Percentiles rank a stretch among this genome's conserved stretches.
phyloP scores from a whole-genome alignment of 352 stramenopile species.

The Globisporangium camurandrum region DNA sequence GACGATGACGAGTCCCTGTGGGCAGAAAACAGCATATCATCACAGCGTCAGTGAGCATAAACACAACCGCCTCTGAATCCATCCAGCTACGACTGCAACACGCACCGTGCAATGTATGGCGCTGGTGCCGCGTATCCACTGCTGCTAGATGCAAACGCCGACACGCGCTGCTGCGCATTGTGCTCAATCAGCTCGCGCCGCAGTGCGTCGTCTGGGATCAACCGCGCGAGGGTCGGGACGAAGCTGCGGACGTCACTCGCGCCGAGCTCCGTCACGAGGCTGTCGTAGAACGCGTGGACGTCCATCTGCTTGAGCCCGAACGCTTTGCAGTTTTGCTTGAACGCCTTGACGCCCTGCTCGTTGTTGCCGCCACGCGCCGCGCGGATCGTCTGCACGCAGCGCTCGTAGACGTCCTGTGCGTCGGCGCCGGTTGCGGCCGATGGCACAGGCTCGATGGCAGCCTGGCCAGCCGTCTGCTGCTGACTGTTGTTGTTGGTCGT shows the following conservation, averaged over 20 bases:
- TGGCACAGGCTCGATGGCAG: conserved; percentile 27
- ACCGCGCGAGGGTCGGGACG: conserved; percentile 35
- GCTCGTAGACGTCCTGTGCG: conserved; percentile 45
- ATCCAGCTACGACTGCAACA: not conserved
- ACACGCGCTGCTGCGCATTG: conserved; percentile 25
- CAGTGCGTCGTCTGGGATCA: conserved; percentile 45
- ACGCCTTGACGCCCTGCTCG: conserved; percentile 43
- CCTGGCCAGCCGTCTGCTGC: conserved; percentile 7
- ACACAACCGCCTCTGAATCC: no score
- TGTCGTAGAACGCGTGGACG: conserved; percentile 43
- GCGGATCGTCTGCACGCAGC: conserved; percentile 52
- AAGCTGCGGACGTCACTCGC: conserved; percentile 28
- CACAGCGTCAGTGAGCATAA: not conserved
- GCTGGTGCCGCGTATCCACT: conserved; percentile 7
- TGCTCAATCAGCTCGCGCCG: conserved; percentile 45
- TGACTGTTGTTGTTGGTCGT: conserved; percentile 2
- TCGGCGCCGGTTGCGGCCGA: conserved; percentile 37
- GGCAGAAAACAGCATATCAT: not conserved
- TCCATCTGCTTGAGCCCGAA: conserved; percentile 53
- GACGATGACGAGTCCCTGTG: conserved; percentile 29
- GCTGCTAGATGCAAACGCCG: conserved; percentile 7
- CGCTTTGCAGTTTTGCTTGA: conserved; percentile 55
- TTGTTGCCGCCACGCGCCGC: conserved; percentile 38
- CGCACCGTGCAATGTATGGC: conserved; percentile 6
- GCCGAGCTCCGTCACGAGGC: conserved; percentile 41